Evolutionary conservation across 176 grass and related monocot species (phyloP).

Genomic region (Saccharum spontaneum): DNA sequence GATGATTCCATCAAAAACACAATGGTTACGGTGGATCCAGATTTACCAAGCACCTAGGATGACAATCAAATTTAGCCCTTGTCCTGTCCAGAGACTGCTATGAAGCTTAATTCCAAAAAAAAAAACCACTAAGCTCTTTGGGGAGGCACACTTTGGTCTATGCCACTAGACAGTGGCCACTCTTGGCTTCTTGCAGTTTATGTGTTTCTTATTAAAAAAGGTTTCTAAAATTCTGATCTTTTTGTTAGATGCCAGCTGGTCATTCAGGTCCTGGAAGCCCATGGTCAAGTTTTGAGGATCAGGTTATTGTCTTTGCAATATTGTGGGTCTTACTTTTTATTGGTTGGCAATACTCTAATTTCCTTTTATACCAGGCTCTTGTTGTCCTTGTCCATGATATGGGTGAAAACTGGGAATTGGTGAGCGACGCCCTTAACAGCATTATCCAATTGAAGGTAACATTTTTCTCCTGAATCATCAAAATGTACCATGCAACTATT

Average conservation of each 20-base stretch:
- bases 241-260: conserved; percentile 68
- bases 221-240: conserved; percentile 35
- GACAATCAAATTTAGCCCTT: no score
- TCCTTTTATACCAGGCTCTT: conserved; percentile 63
- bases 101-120: background rate
- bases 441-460: conserved; percentile 92
- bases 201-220: background rate
- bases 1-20: no score
- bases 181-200: background rate
- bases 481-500: conserved; percentile 23
- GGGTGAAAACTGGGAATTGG: conserved; percentile 98
- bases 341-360: conserved; percentile 14
- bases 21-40: no score
- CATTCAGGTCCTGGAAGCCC: conserved; percentile 71
- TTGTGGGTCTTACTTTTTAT: background rate
- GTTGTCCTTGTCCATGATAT: conserved; percentile 99
- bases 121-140: background rate
- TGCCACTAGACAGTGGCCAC: background rate
- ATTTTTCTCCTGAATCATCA: background rate
- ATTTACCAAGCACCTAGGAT: no score
- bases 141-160: background rate
- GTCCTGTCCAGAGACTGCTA: no score
- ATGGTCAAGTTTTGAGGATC: conserved; percentile 99
- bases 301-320: conserved; percentile 64
- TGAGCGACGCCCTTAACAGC: conserved; percentile 89